Evolutionary conservation across 2,329 filamentous ascomycete genomes (phyloP), one percentile per base, ranked within the genome.

Genomic region (Aspergillus pseudoviridinutans): DNA sequence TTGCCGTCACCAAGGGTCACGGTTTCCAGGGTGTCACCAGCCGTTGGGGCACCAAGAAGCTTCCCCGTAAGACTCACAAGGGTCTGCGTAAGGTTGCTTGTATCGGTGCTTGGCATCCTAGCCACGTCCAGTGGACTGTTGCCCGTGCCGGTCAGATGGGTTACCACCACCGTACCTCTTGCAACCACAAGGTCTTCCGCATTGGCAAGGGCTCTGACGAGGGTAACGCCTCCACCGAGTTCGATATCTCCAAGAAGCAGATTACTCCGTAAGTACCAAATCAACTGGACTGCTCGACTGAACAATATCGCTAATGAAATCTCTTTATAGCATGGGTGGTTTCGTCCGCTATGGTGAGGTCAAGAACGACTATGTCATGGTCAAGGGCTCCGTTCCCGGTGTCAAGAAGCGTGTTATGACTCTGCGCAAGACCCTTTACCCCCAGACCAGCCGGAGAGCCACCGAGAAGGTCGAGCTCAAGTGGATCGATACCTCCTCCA

Each of bases 141-240:
- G 94, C 93, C 78, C 94, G 94, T 90, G 94, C 94, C 68, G 94
- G 94, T 96, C 94, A 99, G 85, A 87, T 88, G 82, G 94, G 94
- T 86, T 99, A 99, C 89, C 94, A 99, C 81, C 94, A 99, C 85
- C 92, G 94, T 89, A 99, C 94, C 76, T 97, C 94, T 66, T 90
- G 94, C 85, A 99, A 99, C 90, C 94, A 99, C 91, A 99, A 99
- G 90, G 82, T 99, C 78, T 99, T 97, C 91, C 91, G 94, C 71
- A 90, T 99, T 71, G 94, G 93, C 78, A 95, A 94, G 88, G 93
- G 86, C 73, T 84, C 85, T 68, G 91, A 94, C 74, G 91, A 94
- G 77, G 88, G 88, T 79, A 97, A 92, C 82, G 94, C 91, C 72
- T 90, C 93, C 58, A 99, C 94, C 68, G 91, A 97, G 66, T 87